Conservation (phyloP, 768 basidiomycete genomes). For the Fistulinella prunicolor region DNA sequence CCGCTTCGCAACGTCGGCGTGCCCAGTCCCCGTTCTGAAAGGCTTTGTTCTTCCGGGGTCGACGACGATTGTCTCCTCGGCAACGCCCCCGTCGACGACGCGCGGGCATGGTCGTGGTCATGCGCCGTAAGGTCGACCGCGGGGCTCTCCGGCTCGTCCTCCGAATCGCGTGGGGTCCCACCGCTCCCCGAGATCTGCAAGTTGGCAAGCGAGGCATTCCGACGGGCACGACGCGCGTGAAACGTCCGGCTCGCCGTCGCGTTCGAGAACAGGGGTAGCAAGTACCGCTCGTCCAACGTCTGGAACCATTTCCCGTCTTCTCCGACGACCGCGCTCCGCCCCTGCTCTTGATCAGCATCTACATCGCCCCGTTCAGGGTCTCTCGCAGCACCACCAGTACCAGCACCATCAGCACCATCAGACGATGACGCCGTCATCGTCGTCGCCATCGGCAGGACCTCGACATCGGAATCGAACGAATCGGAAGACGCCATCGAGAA, state of each 20-base stretch:
- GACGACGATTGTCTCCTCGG: conserved; percentile 18
- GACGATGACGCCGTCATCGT: conserved; percentile 22
- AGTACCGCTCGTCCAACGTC: conserved; percentile 88
- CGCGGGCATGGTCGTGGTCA: background rate
- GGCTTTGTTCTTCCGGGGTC: conserved; percentile 44
- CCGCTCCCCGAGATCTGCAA: conserved; percentile 19
- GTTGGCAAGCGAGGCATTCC: conserved; percentile 34
- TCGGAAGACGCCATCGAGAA: conserved; percentile 76
- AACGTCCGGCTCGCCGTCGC: conserved; percentile 86
- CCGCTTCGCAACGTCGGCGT: conserved; percentile 62
- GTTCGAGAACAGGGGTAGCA: conserved; percentile 90
- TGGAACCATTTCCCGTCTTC: conserved; percentile 97
- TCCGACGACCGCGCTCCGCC: conserved; percentile 22
- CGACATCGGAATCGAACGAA: conserved; percentile 73
- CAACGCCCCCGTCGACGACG: background rate
- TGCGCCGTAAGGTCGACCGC: conserved; percentile 44
- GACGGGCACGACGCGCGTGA: conserved; percentile 70
- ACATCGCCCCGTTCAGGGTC: conserved; percentile 17
- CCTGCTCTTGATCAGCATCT: conserved; percentile 9
- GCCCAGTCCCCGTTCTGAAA: conserved; percentile 59
- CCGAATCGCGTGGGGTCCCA: conserved; percentile 37
- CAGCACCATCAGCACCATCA: background rate
- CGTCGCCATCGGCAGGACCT: conserved; percentile 75
- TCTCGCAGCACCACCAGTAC: background rate
- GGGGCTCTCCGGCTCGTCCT: conserved; percentile 40